Conservation (phyloP, 805 yeast species). For the Pichia californica region DNA sequence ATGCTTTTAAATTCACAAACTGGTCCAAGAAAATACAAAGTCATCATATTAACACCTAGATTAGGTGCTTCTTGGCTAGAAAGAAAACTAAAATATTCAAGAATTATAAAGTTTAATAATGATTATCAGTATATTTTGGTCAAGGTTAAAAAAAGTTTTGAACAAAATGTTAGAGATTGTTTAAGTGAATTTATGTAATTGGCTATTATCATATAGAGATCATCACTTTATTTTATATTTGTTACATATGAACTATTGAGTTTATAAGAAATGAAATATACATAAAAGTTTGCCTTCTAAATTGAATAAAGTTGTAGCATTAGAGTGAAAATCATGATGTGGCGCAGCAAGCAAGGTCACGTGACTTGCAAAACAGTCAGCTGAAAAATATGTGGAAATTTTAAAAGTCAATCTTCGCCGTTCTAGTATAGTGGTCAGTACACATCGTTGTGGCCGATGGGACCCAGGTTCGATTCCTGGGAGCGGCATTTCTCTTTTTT, state of each 20-base stretch:
- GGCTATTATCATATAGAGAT: too few relatives aligned
- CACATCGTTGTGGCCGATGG: slow-evolving; percentile 21
- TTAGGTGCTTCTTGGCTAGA: slow-evolving; percentile 8
- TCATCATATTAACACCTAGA: slow-evolving; percentile 8
- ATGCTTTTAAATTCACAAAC: background rate
- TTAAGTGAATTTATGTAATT: background rate
- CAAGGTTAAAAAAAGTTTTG: slow-evolving; percentile 1
- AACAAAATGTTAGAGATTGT: background rate
- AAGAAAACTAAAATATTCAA: background rate
- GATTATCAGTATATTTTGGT: slow-evolving; percentile 3
- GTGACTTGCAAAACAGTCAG: too few relatives aligned
- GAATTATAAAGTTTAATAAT: background rate
- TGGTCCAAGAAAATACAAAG: slow-evolving; percentile 2
- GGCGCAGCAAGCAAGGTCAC: too few relatives aligned
- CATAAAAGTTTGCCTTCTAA: too few relatives aligned
- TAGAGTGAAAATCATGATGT: too few relatives aligned
- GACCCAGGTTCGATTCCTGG: slow-evolving; percentile 23
- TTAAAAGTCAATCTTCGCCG: slow-evolving; percentile 12
- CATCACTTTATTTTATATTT: too few relatives aligned
- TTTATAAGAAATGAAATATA: too few relatives aligned
- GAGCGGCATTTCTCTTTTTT: slow-evolving; percentile 14
- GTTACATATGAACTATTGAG: too few relatives aligned
- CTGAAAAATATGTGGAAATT: too few relatives aligned
- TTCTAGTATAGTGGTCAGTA: slow-evolving; percentile 21
- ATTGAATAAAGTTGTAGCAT: too few relatives aligned